phyloP scores from a whole-genome alignment of 192 early-diverging fungal genomes.

The Backusella parvicylindrica region DNA sequence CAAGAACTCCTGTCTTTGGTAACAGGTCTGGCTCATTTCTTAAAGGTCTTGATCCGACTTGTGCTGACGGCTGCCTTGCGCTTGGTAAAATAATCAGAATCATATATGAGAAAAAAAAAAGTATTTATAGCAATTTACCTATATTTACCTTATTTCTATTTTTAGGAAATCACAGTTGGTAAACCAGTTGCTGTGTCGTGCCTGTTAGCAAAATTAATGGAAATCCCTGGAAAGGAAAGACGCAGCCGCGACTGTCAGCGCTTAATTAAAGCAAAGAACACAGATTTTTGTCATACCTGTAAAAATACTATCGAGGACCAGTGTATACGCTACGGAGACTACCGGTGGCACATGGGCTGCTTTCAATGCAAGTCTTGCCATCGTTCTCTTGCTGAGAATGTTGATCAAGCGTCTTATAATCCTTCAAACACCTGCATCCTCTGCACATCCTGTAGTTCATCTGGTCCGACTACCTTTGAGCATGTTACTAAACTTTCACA shows the following conservation, averaged over 20 bases:
- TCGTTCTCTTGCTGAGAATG: slow-evolving; percentile 31
- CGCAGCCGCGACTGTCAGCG: slow-evolving; percentile 19
- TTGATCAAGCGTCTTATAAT: slow-evolving; percentile 16
- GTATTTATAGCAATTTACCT: background rate
- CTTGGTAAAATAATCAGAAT: slow-evolving; percentile 47
- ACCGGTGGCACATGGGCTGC: slow-evolving; percentile 83
- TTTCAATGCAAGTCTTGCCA: slow-evolving; percentile 70
- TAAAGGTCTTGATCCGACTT: slow-evolving; percentile 88
- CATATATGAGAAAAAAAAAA: background rate
- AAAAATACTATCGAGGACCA: slow-evolving; percentile 82
- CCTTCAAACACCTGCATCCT: slow-evolving; percentile 10
- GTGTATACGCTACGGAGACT: slow-evolving; percentile 65
- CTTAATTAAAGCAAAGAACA: slow-evolving; percentile 28
- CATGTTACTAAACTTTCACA: slow-evolving; percentile 85
- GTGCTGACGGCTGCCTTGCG: slow-evolving; percentile 86
- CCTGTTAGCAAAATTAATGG: slow-evolving; percentile 77
- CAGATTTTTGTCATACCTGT: slow-evolving; percentile 82
- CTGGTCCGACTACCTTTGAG: slow-evolving; percentile 50
- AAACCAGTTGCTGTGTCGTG: slow-evolving; percentile 50
- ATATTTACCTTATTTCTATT: background rate
- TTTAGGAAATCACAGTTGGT: slow-evolving; percentile 61
- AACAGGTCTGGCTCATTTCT: slow-evolving; percentile 85
- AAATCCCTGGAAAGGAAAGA: slow-evolving; percentile 49
- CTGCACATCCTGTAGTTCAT: slow-evolving; percentile 5
- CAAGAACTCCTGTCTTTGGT: slow-evolving; percentile 87